Conservation (phyloP, 805 yeast genomes). For the Candida xiaguanensis region DNA sequence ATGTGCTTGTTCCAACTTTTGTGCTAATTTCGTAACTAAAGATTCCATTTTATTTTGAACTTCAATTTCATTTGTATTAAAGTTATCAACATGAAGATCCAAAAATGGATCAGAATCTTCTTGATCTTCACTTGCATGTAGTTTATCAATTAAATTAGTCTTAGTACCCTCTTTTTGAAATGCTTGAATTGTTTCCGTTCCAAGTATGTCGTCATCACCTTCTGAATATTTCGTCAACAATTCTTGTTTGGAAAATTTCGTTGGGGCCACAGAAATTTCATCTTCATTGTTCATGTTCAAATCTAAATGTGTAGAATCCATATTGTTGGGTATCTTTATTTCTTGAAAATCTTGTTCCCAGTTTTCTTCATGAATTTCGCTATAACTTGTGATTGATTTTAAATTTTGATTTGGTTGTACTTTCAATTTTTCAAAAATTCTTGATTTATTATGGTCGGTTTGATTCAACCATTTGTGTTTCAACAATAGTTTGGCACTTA, state of each 20-base stretch:
- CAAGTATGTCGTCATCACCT: slow-evolving; percentile 15
- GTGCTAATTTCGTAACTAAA: slow-evolving; percentile 28
- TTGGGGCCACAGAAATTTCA: slow-evolving; percentile 3
- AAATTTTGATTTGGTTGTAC: slow-evolving; percentile 1
- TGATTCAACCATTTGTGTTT: slow-evolving; percentile 58
- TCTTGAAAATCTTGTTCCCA: slow-evolving; percentile 33
- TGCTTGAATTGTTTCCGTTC: slow-evolving; percentile 1
- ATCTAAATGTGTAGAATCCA: slow-evolving; percentile 8
- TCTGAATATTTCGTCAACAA: slow-evolving; percentile 31
- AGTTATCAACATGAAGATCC: slow-evolving; percentile 33
- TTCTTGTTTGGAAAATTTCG: slow-evolving; percentile 21
- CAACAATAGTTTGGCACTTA: slow-evolving; percentile 51
- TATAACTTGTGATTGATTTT: slow-evolving; percentile 22
- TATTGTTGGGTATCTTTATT: slow-evolving; percentile 7
- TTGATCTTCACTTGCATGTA: background rate
- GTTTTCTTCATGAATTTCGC: slow-evolving; percentile 29
- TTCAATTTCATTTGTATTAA: slow-evolving; percentile 40
- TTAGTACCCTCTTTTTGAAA: background rate
- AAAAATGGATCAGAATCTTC: slow-evolving; percentile 36
- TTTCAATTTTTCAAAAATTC: background rate
- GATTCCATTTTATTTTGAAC: slow-evolving; percentile 38
- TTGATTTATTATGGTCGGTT: background rate
- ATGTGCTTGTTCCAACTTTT: slow-evolving; percentile 27
- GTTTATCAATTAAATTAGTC: background rate
- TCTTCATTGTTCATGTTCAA: background rate